These are phyloP conservation scores for Cyberlindnera subsufficiens DNA, from an alignment of 805 yeast species.

Conservation along the genomic window DNA sequence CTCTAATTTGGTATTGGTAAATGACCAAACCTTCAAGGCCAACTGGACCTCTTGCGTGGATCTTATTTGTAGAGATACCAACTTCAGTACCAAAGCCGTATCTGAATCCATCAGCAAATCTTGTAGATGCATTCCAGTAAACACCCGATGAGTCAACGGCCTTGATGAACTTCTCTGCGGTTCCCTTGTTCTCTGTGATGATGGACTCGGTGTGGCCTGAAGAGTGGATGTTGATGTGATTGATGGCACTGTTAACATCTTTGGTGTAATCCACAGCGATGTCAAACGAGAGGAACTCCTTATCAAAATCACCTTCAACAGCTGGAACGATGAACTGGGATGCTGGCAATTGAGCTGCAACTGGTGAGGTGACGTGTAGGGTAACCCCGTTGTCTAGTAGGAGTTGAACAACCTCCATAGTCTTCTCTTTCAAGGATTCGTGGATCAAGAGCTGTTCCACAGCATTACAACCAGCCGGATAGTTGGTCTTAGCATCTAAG, in stretches of 20 bases:
- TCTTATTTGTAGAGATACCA: slow-evolving; percentile 93
- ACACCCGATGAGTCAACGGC: slow-evolving; percentile 95
- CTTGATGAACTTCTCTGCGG: slow-evolving; percentile 72
- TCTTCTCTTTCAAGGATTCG: slow-evolving; percentile 30
- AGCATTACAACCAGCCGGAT: slow-evolving; percentile 99
- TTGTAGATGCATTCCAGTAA: slow-evolving; percentile 94
- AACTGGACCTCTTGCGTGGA: slow-evolving; percentile 98
- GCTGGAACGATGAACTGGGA: slow-evolving; percentile 38
- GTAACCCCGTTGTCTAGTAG: slow-evolving; percentile 66
- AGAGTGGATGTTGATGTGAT: slow-evolving; percentile 84
- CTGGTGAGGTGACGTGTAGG: slow-evolving; percentile 57
- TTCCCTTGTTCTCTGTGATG: slow-evolving; percentile 64
- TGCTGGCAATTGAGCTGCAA: slow-evolving; percentile 25
- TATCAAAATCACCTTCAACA: slow-evolving; percentile 64
- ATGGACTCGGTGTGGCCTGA: slow-evolving; percentile 96
- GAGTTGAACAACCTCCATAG: slow-evolving; percentile 33
- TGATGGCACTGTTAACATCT: slow-evolving; percentile 65
- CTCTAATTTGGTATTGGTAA: slow-evolving; percentile 89
- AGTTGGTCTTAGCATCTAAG: slow-evolving; percentile 88
- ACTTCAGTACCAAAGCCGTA: slow-evolving; percentile 99
- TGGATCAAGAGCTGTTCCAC: slow-evolving; percentile 79
- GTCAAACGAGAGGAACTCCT: slow-evolving; percentile 79
- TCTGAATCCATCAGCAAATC: slow-evolving; percentile 98
- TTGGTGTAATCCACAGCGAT: slow-evolving; percentile 65
- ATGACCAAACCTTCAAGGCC: slow-evolving; percentile 96